phyloP scores from a whole-genome alignment of 768 basidiomycete species.

The Amanita subjunquillea region DNA sequence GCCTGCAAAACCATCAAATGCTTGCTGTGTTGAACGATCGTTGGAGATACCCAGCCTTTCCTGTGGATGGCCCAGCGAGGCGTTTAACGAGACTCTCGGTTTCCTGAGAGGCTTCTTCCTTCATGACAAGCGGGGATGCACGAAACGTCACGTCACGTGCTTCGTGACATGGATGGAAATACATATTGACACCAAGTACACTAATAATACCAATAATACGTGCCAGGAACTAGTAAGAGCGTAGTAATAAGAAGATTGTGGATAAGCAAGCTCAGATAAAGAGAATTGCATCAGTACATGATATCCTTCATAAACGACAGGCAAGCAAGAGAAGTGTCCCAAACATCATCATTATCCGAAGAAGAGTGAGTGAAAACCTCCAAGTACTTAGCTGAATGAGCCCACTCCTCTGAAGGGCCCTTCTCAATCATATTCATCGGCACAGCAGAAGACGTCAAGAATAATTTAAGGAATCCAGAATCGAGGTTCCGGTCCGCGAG shows the following conservation, averaged over 20 bases:
- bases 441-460: conserved; percentile 41
- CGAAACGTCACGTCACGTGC: background rate
- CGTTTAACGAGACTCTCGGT: conserved; percentile 64
- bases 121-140: background rate
- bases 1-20: conserved; percentile 9
- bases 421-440: conserved; percentile 42
- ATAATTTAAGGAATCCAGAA: conserved; percentile 47
- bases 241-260: background rate
- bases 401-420: conserved; percentile 13
- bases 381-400: conserved; percentile 4
- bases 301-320: conserved; percentile 14
- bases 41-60: conserved; percentile 70
- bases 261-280: background rate
- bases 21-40: background rate
- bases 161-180: background rate
- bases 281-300: background rate
- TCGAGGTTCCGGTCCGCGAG: conserved; percentile 27
- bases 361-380: conserved; percentile 3
- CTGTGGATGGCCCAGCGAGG: conserved; percentile 81
- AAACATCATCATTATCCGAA: conserved; percentile 13
- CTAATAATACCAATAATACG: too few species aligned
- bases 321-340: conserved; percentile 20
- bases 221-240: too few species aligned
- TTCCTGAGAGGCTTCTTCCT: conserved; percentile 37
- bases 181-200: too few species aligned